These are phyloP conservation scores for Clitocybe nebularis DNA, from an alignment of 1,284 basidiomycete species.

Conservation along the genomic window DNA sequence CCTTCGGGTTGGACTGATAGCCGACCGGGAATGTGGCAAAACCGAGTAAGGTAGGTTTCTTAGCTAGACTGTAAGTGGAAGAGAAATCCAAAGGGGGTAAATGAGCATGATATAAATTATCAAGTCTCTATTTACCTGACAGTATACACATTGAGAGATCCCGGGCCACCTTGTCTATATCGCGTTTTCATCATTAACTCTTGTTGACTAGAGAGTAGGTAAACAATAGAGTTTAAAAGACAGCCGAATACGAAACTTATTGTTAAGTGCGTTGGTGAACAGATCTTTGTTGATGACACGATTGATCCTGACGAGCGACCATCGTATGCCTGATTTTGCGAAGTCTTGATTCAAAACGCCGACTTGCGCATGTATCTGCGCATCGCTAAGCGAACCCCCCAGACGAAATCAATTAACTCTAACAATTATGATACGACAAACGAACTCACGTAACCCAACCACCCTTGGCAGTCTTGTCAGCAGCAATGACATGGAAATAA, in stretches of 20 bases:
- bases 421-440: neutral
- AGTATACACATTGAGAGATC: no score
- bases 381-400: slow-evolving; percentile 20
- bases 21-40: slow-evolving; percentile 38
- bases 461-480: slow-evolving; percentile 28
- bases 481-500: slow-evolving; percentile 31
- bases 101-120: no score
- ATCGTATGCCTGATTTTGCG: slow-evolving; percentile 25
- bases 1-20: slow-evolving; percentile 25
- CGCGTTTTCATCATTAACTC: no score
- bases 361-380: slow-evolving; percentile 28
- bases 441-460: slow-evolving; percentile 27
- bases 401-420: no score
- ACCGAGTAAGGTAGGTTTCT: slow-evolving; percentile 33
- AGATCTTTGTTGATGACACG: slow-evolving; percentile 33
- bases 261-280: slow-evolving; percentile 35
- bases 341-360: slow-evolving; percentile 29
- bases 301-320: slow-evolving; percentile 31
- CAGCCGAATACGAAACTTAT: no score
- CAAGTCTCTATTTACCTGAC: no score
- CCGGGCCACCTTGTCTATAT: no score
- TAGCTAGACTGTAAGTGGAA: no score
- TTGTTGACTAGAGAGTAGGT: no score
- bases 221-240: no score
- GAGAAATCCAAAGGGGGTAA: no score